These are phyloP conservation scores for Trebouxia sp. DNA, from an alignment of 139 green algal species.

Conservation along the genomic window DNA sequence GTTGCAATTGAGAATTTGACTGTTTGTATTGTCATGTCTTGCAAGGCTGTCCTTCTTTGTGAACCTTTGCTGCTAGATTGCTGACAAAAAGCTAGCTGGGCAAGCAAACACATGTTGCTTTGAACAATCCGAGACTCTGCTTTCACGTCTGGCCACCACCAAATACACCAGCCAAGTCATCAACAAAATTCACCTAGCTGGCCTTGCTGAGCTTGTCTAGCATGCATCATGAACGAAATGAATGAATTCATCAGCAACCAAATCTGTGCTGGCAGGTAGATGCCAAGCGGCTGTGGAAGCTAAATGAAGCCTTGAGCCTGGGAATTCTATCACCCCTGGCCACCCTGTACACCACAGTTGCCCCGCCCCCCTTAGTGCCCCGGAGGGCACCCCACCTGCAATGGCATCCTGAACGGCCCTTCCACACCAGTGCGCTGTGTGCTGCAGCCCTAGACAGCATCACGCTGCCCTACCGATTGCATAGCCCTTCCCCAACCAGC, in stretches of 20 bases:
- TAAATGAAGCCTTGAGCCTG: slow-evolving; percentile 21
- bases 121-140: no score
- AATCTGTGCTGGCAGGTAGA: background rate
- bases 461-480: slow-evolving; percentile 25
- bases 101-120: no score
- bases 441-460: slow-evolving; percentile 15
- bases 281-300: slow-evolving; percentile 9
- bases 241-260: background rate
- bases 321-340: background rate
- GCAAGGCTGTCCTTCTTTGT: no score
- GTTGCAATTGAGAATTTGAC: no score
- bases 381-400: background rate
- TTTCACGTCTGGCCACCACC: no score
- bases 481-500: background rate
- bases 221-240: no score
- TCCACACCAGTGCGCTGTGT: slow-evolving; percentile 24
- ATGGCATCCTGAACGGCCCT: background rate
- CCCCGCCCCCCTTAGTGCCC: background rate
- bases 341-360: slow-evolving; percentile 15
- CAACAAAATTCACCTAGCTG: no score
- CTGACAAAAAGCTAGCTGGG: no score
- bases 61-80: no score
- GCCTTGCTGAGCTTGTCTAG: no score
- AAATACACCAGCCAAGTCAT: no score
- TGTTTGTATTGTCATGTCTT: no score